Base-by-base conservation (phyloP, 768 basidiomycete genomes). In the Cyclocybe cylindracea region DNA sequence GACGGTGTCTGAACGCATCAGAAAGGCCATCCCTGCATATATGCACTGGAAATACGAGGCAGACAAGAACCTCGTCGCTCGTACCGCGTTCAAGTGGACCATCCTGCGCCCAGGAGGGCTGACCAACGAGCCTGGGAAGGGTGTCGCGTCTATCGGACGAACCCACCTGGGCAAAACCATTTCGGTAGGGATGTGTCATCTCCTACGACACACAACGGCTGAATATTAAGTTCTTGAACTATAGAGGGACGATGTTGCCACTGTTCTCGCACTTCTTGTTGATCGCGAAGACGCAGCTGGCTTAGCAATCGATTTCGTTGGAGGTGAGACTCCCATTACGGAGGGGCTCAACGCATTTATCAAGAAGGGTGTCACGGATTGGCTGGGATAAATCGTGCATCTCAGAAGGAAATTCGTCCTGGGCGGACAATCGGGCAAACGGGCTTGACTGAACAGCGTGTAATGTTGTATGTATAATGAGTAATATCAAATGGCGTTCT, bases 21-120 rank as follows among this genome's bases (percentile, higher is more conserved):
- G 78, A n/a, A 64, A 61, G n/a, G 72, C 62, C 4, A 79, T 86
- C 31, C 67, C 71, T 2, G 64, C 62, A 2, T 78, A 77, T 53
- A 71, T 78, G 68, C 67, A 76, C 31, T 78, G 73, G 71, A 78
- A 79, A 54, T 78, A 78, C 62, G 73, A 78, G 57, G 76, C 76
- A 11, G 78, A 78, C 62, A 79, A 77, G 62, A 73, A 77, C 50
- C 70, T 78, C 7, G 65, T 58, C 10, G 62, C 70, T 48, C 79
- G 86, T 18, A 76, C 75, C 14, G 65, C 76, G 0, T 85, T 89
- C 70, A 76, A 81, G 46, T 88, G 80, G 82, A 82, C 82, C 2
- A 84, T 88, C 35, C 65, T 89, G 32, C 80, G 86, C 7, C 86
- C 87, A n/a, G 82, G 82, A n/a, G 68, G 68, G 6, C 58, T 89